phyloP scores from a whole-genome alignment of 345 rosid genomes.

The Theobroma cacao region DNA sequence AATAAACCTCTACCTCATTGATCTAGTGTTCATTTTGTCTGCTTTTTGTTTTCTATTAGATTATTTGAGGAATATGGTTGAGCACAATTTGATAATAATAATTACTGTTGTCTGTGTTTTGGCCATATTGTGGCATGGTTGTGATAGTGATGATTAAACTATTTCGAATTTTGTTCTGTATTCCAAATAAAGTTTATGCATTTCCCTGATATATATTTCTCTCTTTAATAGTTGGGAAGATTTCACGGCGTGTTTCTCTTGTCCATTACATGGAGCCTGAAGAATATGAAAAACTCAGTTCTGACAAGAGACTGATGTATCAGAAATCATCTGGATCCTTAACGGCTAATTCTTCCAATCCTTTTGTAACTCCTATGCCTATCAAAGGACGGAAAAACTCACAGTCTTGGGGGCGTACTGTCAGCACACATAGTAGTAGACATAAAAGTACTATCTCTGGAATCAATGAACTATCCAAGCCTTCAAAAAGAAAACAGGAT shows the following conservation, averaged over 20 bases:
- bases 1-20: not conserved
- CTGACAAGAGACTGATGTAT: constrained; percentile 10
- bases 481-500: constrained; percentile 23
- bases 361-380: constrained; percentile 19
- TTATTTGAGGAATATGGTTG: not conserved
- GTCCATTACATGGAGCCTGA: constrained; percentile 51
- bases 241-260: constrained; percentile 56
- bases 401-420: constrained; percentile 14
- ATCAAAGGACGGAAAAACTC: constrained; percentile 27
- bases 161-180: not conserved
- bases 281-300: constrained; percentile 28
- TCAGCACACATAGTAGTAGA: constrained; percentile 39
- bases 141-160: not conserved
- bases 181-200: not conserved
- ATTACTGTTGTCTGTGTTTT: not conserved
- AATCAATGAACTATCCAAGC: constrained; percentile 29
- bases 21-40: not conserved
- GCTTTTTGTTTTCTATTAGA: not conserved
- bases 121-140: not conserved
- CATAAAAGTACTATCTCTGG: constrained; percentile 30
- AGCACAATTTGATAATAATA: not conserved
- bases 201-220: not conserved
- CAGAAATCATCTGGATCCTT: constrained; percentile 30
- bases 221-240: constrained; percentile 48
- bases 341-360: constrained; percentile 28